Evolutionary conservation across 208 protist genomes (phyloP).

Genomic region (Wallacemonas collosoma): DNA sequence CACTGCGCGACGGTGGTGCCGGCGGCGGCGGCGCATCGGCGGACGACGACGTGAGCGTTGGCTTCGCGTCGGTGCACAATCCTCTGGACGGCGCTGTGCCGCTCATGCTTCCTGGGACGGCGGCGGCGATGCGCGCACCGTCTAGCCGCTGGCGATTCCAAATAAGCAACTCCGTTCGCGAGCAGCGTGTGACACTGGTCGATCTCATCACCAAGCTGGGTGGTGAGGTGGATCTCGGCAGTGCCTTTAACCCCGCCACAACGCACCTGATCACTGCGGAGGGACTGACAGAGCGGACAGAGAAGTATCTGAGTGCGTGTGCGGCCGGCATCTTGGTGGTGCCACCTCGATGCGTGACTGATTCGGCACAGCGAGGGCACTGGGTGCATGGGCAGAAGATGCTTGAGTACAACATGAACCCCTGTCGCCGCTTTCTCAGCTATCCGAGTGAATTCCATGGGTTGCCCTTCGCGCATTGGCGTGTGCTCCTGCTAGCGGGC

Average conservation of each 20-base stretch:
- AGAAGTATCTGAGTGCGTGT: slow-evolving; percentile 77
- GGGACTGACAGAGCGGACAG: slow-evolving; percentile 72
- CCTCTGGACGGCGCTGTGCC: slow-evolving; percentile 13
- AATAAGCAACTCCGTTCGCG: slow-evolving; percentile 61
- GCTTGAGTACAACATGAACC: slow-evolving; percentile 63
- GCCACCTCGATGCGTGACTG: slow-evolving; percentile 65
- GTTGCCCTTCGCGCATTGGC: slow-evolving; percentile 51
- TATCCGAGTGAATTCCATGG: not conserved
- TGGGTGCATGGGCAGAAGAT: slow-evolving; percentile 54
- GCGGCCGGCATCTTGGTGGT: slow-evolving; percentile 65
- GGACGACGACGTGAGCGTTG: slow-evolving; percentile 13
- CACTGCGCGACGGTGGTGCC: slow-evolving; percentile 1
- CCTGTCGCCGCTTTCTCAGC: slow-evolving; percentile 29
- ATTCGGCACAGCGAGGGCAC: slow-evolving; percentile 51
- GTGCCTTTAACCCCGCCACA: slow-evolving; percentile 36
- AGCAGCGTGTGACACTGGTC: slow-evolving; percentile 37
- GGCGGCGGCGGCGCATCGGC: not conserved
- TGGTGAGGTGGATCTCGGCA: slow-evolving; percentile 44
- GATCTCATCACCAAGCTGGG: slow-evolving; percentile 47
- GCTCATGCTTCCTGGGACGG: slow-evolving; percentile 11
- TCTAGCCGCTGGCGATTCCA: slow-evolving; percentile 52
- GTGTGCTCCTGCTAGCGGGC: slow-evolving; percentile 59
- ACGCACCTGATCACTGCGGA: slow-evolving; percentile 67
- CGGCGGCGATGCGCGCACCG: slow-evolving; percentile 1
- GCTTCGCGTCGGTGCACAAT: slow-evolving; percentile 8